Conservation (phyloP, 2,329 filamentous ascomycete species). For the Colletotrichum navitas region DNA sequence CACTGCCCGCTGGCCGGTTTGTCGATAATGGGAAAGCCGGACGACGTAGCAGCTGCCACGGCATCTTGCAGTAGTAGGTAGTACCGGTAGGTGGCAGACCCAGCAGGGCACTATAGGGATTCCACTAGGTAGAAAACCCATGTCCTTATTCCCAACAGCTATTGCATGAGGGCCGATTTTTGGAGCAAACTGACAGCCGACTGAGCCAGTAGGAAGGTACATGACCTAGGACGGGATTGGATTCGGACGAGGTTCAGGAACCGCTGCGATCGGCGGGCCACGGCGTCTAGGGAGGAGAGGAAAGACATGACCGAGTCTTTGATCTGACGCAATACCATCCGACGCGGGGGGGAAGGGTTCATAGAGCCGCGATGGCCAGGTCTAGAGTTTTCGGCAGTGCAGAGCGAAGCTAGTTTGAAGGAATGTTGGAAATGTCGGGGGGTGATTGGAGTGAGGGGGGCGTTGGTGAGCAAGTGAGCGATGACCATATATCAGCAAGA, state of each 20-base stretch:
- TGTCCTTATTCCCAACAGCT: slow-evolving; percentile 14
- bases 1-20: slow-evolving; percentile 21
- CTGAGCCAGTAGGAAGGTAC: slow-evolving; percentile 22
- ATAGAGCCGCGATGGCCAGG: slow-evolving; percentile 10
- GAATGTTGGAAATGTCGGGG: not conserved
- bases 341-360: not conserved
- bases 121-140: slow-evolving; percentile 33
- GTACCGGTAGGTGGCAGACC: not conserved
- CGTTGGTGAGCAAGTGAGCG: not conserved
- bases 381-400: not conserved
- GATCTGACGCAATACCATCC: slow-evolving; percentile 34
- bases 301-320: slow-evolving; percentile 19
- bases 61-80: slow-evolving; percentile 19
- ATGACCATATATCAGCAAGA: slow-evolving; percentile 8
- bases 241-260: slow-evolving; percentile 36
- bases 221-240: slow-evolving; percentile 23
- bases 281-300: slow-evolving; percentile 7
- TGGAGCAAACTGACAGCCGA: slow-evolving; percentile 3
- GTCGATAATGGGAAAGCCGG: slow-evolving; percentile 37
- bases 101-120: slow-evolving; percentile 7
- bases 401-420: slow-evolving; percentile 6
- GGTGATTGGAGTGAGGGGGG: slow-evolving; percentile 8
- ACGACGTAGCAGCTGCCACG: slow-evolving; percentile 30
- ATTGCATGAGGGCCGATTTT: slow-evolving; percentile 28
- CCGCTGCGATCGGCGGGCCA: slow-evolving; percentile 36